These are phyloP conservation scores for Kwoniella heveanensis DNA, from an alignment of 768 basidiomycete genomes.

Conservation along the genomic window DNA sequence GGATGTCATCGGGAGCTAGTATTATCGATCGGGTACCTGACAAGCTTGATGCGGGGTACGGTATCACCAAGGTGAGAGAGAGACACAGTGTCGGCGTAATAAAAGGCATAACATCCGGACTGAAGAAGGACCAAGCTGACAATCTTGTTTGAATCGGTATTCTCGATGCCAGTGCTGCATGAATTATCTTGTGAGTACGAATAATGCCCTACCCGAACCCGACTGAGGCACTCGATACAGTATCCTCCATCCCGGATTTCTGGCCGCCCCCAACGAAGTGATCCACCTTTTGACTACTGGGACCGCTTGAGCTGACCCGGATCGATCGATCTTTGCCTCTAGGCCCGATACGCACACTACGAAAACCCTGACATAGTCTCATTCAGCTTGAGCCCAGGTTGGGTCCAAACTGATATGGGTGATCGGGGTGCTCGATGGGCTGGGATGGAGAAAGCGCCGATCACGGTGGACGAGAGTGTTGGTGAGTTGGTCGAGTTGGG, in stretches of 20 bases:
- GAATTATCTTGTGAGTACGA: conserved; percentile 31
- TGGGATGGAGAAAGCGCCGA: conserved; percentile 37
- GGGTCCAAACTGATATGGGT: conserved; percentile 30
- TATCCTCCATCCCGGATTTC: too few species aligned
- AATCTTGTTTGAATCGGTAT: background rate
- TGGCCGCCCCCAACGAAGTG: too few species aligned
- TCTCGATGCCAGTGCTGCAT: conserved; percentile 9
- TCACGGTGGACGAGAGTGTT: conserved; percentile 38
- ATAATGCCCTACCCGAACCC: too few species aligned
- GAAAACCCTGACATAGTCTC: conserved; percentile 40
- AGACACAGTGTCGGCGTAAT: too few species aligned
- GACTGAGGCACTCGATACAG: too few species aligned
- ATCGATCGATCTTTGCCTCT: too few species aligned
- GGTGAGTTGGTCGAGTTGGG: conserved; percentile 23
- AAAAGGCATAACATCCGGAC: too few species aligned
- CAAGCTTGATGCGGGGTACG: conserved; percentile 40
- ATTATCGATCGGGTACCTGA: conserved; percentile 41
- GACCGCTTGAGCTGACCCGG: too few species aligned
- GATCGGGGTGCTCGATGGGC: conserved; percentile 18
- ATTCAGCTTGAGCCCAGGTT: conserved; percentile 43
- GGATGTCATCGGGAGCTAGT: conserved; percentile 46
- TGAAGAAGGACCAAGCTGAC: conserved; percentile 33
- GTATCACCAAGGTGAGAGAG: conserved; percentile 33
- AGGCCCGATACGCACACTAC: conserved; percentile 40
- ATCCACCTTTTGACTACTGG: too few species aligned